A percentile compares a stretch with the other conserved stretches of the same genome.
Evolutionary conservation across 768 basidiomycete genomes (phyloP).

Genomic region (Boletus tomentosulus): DNA sequence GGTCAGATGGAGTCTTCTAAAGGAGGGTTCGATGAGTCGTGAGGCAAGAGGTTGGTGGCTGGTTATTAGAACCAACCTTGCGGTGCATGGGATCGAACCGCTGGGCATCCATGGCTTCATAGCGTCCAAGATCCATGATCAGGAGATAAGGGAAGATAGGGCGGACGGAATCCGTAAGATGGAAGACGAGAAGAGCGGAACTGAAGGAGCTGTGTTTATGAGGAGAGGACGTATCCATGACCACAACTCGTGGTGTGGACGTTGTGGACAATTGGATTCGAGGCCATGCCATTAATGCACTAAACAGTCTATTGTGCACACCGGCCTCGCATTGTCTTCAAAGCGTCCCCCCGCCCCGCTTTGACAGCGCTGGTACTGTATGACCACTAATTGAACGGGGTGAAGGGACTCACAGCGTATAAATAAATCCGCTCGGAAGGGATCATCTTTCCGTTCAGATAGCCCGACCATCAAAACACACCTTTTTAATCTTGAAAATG

Average conservation of each 20-base stretch:
- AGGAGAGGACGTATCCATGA: constrained; percentile 20
- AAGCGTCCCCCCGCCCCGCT: constrained; percentile 13
- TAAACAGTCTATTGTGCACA: constrained; percentile 15
- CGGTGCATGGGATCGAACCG: constrained; percentile 31
- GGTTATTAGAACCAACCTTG: constrained; percentile 21
- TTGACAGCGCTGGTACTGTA: constrained; percentile 12
- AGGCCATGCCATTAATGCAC: constrained; percentile 17
- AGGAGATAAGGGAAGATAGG: constrained; percentile 28
- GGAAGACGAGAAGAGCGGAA: constrained; percentile 29
- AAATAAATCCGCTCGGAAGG: constrained; percentile 9
- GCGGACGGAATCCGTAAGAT: constrained; percentile 21
- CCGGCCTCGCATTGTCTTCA: constrained; percentile 16
- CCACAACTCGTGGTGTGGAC: constrained; percentile 24
- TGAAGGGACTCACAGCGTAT: constrained; percentile 8
- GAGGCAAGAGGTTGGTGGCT: constrained; percentile 13
- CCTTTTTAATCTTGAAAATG: constrained; percentile 25
- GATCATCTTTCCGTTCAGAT: constrained; percentile 11
- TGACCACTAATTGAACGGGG: background rate
- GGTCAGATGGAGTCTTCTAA: constrained; percentile 23
- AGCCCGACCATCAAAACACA: constrained; percentile 17
- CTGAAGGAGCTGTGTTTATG: constrained; percentile 23
- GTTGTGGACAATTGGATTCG: constrained; percentile 20
- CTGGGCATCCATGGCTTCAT: constrained; percentile 29
- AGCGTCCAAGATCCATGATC: constrained; percentile 25
- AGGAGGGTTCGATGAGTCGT: constrained; percentile 14